These are phyloP conservation scores for Blastobotrys aristatus DNA, from an alignment of 1,139 yeast genomes.

Conservation along the genomic window DNA sequence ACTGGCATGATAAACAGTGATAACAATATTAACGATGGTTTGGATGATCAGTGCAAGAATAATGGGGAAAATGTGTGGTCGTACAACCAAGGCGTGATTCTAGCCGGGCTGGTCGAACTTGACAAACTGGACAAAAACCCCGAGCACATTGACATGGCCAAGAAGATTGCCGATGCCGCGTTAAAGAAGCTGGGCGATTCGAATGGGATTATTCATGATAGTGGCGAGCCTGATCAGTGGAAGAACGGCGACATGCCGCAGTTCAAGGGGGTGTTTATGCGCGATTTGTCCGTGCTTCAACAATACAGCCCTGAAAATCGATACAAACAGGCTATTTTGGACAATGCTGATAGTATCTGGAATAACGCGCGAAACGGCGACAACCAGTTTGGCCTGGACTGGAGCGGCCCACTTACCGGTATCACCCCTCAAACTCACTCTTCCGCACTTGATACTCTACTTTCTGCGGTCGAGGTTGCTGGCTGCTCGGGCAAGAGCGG, in stretches of 20 bases:
- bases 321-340: slow-evolving; percentile 2
- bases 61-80: slow-evolving; percentile 17
- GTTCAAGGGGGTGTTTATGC: slow-evolving; percentile 20
- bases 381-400: slow-evolving; percentile 12
- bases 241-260: slow-evolving; percentile 14
- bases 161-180: slow-evolving; percentile 16
- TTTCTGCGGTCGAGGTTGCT: neutral
- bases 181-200: slow-evolving; percentile 7
- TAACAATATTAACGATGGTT: slow-evolving; percentile 19
- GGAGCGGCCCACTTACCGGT: slow-evolving; percentile 13
- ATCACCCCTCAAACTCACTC: slow-evolving; percentile 9
- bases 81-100: slow-evolving; percentile 21
- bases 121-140: slow-evolving; percentile 10
- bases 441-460: slow-evolving; percentile 5
- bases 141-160: slow-evolving; percentile 14
- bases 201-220: slow-evolving; percentile 17
- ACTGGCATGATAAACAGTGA: slow-evolving; percentile 17
- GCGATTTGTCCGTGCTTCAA: slow-evolving; percentile 17
- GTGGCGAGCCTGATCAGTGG: slow-evolving; percentile 19
- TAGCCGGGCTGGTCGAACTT: slow-evolving; percentile 20
- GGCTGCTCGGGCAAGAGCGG: neutral
- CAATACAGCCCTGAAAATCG: neutral
- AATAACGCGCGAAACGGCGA: slow-evolving; percentile 4
- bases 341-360: slow-evolving; percentile 13
- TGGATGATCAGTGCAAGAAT: slow-evolving; percentile 15